Evolutionary conservation across 257 asterid genomes (phyloP).

Genomic region (Solanum paucissectum): DNA sequence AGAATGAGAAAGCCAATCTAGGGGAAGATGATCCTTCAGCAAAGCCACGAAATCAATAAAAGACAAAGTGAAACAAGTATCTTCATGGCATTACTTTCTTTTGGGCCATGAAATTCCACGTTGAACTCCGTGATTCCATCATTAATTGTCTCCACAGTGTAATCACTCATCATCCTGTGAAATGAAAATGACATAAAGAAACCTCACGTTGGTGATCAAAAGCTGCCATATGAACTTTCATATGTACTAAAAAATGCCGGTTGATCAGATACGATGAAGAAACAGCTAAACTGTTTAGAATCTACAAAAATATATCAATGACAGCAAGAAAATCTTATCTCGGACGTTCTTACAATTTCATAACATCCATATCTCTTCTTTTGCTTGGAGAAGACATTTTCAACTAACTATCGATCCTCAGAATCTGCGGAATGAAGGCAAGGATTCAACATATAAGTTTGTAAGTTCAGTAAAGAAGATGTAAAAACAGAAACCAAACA

Average conservation of each 20-base stretch:
- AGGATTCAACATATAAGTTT: not conserved
- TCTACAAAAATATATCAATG: not conserved
- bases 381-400: slow-evolving; percentile 90
- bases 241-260: not conserved
- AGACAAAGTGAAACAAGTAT: not conserved
- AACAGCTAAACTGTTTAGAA: not conserved
- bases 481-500: not conserved
- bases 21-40: not conserved
- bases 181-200: not conserved
- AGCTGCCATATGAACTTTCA: not conserved
- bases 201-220: not conserved
- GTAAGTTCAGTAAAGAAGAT: not conserved
- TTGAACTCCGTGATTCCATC: slow-evolving; percentile 84
- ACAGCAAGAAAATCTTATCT: not conserved
- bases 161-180: slow-evolving; percentile 95
- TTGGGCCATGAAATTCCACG: slow-evolving; percentile 85
- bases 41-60: not conserved
- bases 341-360: slow-evolving; percentile 62
- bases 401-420: not conserved
- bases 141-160: slow-evolving; percentile 67
- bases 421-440: not conserved
- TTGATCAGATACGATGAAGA: not conserved
- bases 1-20: not conserved
- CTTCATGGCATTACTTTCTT: slow-evolving; percentile 58
- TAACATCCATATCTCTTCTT: slow-evolving; percentile 93